Evolutionary conservation across 805 yeast species (phyloP).

Genomic region (Teunomyces stri): DNA sequence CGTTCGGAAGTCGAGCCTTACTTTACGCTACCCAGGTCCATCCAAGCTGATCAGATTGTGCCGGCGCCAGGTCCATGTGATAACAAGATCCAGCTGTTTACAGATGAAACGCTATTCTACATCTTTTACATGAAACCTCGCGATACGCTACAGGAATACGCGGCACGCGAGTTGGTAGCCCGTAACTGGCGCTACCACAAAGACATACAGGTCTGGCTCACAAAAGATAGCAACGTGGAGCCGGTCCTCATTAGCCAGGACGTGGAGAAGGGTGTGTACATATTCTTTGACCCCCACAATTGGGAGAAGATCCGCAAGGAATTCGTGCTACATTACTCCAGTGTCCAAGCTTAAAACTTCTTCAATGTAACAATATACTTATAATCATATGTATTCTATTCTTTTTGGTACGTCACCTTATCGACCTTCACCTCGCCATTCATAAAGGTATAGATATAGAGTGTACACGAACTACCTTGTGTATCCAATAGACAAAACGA

Average conservation of each 20-base stretch:
- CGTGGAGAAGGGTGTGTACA: slow-evolving; percentile 89
- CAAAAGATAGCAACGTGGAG: slow-evolving; percentile 87
- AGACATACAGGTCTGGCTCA: slow-evolving; percentile 93
- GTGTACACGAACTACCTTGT: slow-evolving; percentile 72
- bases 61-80: slow-evolving; percentile 47
- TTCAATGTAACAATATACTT: neutral
- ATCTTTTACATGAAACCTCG: slow-evolving; percentile 92
- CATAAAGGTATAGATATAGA: slow-evolving; percentile 79
- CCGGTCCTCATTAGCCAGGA: slow-evolving; percentile 77
- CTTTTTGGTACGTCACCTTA: slow-evolving; percentile 47
- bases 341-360: slow-evolving; percentile 23
- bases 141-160: slow-evolving; percentile 89
- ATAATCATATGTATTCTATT: neutral
- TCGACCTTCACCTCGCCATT: slow-evolving; percentile 89
- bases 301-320: slow-evolving; percentile 91
- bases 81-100: slow-evolving; percentile 56
- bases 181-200: slow-evolving; percentile 98
- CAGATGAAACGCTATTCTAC: slow-evolving; percentile 91
- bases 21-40: slow-evolving; percentile 57
- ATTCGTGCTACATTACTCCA: slow-evolving; percentile 52
- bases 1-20: slow-evolving; percentile 88
- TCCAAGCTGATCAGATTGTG: slow-evolving; percentile 29
- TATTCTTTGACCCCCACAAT: slow-evolving; percentile 90
- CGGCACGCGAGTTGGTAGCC: slow-evolving; percentile 84
- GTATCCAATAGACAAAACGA: slow-evolving; percentile 87